Conservation (phyloP, 2,329 filamentous ascomycete species). For the Penicillium thymicola region DNA sequence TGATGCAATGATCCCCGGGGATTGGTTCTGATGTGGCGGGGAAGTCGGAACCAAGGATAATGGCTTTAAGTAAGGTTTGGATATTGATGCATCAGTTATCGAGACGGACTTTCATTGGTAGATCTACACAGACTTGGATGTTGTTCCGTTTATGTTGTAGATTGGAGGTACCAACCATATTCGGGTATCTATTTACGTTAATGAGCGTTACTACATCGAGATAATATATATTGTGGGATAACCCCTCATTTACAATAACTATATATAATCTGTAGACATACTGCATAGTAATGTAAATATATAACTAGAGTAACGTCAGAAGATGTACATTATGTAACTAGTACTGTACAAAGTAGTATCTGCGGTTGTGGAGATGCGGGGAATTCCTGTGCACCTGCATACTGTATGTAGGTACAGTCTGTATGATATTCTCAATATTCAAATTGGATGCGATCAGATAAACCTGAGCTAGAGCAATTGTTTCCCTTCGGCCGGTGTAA, state of each 20-base stretch:
- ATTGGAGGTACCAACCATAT: not conserved
- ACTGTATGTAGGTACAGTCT: conserved; percentile 8
- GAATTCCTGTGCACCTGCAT: conserved; percentile 15
- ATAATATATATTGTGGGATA: not conserved
- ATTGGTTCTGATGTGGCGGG: not conserved
- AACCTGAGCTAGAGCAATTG: not conserved
- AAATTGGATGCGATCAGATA: conserved; percentile 14
- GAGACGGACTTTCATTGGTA: not conserved
- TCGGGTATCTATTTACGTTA: not conserved
- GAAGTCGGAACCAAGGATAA: not conserved
- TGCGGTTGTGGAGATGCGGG: conserved; percentile 20
- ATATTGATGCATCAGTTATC: not conserved
- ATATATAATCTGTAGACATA: too few species aligned
- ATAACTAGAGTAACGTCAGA: not conserved
- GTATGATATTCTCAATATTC: not conserved
- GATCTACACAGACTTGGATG: not conserved
- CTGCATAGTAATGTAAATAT: not conserved
- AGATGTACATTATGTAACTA: not conserved
- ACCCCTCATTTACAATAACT: not conserved
- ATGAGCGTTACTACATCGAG: not conserved
- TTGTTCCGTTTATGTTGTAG: not conserved
- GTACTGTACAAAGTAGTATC: not conserved
- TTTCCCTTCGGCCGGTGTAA: conserved; percentile 14
- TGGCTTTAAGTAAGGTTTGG: conserved; percentile 6
- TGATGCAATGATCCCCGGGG: not conserved